A percentile compares a stretch with the other conserved stretches of the same genome.
Evolutionary conservation across 306 rosid genomes (phyloP).

Genomic region (Cucumis melo): DNA sequence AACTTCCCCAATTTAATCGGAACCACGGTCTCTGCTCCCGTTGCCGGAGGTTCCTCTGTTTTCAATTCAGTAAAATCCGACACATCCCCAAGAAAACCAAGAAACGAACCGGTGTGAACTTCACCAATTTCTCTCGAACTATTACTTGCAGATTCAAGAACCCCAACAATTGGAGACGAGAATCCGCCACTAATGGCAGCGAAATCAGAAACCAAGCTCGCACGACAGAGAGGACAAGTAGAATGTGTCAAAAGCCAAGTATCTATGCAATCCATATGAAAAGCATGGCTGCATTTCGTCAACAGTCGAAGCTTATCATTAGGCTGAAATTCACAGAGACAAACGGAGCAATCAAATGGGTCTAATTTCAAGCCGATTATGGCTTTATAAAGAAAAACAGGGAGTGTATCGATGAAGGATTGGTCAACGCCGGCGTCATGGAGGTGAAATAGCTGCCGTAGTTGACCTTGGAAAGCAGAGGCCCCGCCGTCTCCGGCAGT

Average conservation of each 20-base stretch:
- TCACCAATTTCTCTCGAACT: conserved; percentile 63
- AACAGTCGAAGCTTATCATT: conserved; percentile 74
- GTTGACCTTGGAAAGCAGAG: conserved; percentile 80
- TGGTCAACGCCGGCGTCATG: conserved; percentile 98
- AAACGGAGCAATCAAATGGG: conserved; percentile 95
- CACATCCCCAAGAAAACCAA: conserved; percentile 20
- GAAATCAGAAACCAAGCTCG: conserved; percentile 50
- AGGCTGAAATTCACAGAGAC: conserved; percentile 82
- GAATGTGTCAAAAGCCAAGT: conserved; percentile 94
- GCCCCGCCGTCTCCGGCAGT: conserved; percentile 22
- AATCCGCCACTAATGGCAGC: conserved; percentile 16
- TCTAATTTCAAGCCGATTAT: conserved; percentile 55
- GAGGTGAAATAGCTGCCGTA: conserved; percentile 86
- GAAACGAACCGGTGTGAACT: conserved; percentile 19
- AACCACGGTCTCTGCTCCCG: conserved; percentile 30
- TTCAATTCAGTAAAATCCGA: conserved; percentile 14
- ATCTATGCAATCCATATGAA: conserved; percentile 88
- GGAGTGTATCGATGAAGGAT: conserved; percentile 77
- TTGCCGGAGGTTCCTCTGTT: conserved; percentile 8
- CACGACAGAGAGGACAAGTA: conserved; percentile 90
- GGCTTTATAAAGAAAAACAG: conserved; percentile 67
- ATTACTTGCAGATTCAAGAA: conserved; percentile 79
- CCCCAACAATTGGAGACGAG: conserved; percentile 50
- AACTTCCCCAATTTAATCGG: conserved; percentile 78
- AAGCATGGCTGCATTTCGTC: conserved; percentile 93